These are phyloP conservation scores for Phytophthora lateralis DNA, from an alignment of 352 stramenopile species.

Conservation along the genomic window DNA sequence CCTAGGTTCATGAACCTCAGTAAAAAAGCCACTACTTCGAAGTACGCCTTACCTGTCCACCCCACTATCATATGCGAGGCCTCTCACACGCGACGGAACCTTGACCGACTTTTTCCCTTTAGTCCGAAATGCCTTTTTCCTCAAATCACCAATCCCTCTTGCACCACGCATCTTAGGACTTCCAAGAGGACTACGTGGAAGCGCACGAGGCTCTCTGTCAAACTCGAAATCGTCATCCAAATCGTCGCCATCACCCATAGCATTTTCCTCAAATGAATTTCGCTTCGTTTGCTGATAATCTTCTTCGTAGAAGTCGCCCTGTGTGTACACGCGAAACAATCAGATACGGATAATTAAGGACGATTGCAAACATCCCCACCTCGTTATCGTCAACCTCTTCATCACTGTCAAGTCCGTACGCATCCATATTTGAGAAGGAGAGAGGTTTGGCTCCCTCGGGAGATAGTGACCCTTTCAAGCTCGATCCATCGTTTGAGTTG, in stretches of 20 bases:
- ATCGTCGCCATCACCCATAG: slow-evolving; percentile 77
- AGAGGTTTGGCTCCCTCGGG: slow-evolving; percentile 63
- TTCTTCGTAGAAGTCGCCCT: slow-evolving; percentile 84
- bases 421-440: slow-evolving; percentile 63
- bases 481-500: slow-evolving; percentile 76
- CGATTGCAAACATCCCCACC: slow-evolving; percentile 31
- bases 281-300: slow-evolving; percentile 69
- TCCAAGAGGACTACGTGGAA: slow-evolving; percentile 50
- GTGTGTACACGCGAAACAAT: slow-evolving; percentile 8
- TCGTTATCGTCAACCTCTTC: slow-evolving; percentile 89
- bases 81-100: slow-evolving; percentile 56
- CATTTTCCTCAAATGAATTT: slow-evolving; percentile 82
- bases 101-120: slow-evolving; percentile 62
- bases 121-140: slow-evolving; percentile 54
- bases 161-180: slow-evolving; percentile 60
- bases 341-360: neutral
- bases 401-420: slow-evolving; percentile 79
- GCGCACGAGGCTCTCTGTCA: slow-evolving; percentile 65
- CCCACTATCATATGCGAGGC: slow-evolving; percentile 75
- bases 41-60: slow-evolving; percentile 65
- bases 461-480: slow-evolving; percentile 68
- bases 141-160: slow-evolving; percentile 42
- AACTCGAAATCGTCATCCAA: slow-evolving; percentile 91
- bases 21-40: too few relatives aligned
- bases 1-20: neutral